These are phyloP conservation scores for Vaccinium macrocarpon DNA, from an alignment of 148 eudicot genomes.

Conservation along the genomic window DNA sequence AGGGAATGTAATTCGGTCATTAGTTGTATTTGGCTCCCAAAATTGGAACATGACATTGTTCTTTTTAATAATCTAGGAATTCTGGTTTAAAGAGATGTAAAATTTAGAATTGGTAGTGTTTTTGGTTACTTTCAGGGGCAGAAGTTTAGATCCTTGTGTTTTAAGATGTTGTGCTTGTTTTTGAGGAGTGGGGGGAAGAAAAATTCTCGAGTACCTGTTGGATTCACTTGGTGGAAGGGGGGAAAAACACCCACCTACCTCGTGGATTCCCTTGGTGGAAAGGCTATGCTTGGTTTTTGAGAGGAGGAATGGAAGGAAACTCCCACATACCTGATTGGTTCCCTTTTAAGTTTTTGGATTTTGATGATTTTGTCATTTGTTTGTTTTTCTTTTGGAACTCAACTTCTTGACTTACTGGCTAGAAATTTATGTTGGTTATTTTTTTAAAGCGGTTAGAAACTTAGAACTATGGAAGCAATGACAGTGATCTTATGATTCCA, in stretches of 20 bases:
- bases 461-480: background rate
- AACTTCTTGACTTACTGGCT: background rate
- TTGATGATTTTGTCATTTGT: too few relatives aligned
- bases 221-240: background rate
- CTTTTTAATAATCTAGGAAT: background rate
- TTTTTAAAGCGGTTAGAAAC: background rate
- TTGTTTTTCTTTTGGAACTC: background rate
- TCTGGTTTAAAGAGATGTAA: conserved; percentile 12
- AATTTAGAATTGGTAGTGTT: background rate
- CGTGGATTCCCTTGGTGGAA: too few relatives aligned
- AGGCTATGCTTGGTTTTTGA: too few relatives aligned
- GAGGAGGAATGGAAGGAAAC: too few relatives aligned
- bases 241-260: background rate
- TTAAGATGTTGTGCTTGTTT: background rate
- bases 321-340: too few relatives aligned
- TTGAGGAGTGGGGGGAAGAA: background rate
- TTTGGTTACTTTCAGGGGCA: background rate
- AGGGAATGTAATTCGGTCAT: conserved; percentile 13
- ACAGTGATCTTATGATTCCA: background rate
- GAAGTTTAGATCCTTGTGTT: background rate
- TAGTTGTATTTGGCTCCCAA: background rate
- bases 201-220: background rate
- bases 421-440: background rate
- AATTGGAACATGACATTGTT: background rate
- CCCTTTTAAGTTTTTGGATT: too few relatives aligned